These are phyloP conservation scores for Nitzschia sp. DNA, from an alignment of 108 stramenopile genomes.

Conservation along the genomic window DNA sequence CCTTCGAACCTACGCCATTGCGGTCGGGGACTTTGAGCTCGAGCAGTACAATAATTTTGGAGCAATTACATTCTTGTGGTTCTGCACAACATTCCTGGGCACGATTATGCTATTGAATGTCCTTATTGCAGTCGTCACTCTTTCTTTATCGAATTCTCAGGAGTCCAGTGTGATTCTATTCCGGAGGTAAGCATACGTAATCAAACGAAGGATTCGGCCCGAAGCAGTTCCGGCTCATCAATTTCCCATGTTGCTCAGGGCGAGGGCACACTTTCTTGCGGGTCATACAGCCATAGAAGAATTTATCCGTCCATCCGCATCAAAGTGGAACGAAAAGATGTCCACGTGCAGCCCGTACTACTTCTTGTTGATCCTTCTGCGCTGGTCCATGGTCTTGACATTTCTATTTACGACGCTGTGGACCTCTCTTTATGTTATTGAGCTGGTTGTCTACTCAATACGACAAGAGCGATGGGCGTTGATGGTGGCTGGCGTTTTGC, in stretches of 20 bases:
- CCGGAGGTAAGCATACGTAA: slow-evolving; percentile 12
- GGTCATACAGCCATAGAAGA: slow-evolving; percentile 5
- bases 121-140: slow-evolving; percentile 38
- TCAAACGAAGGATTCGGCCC: no score
- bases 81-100: slow-evolving; percentile 38
- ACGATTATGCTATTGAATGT: slow-evolving; percentile 48
- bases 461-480: background rate
- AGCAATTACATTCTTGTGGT: slow-evolving; percentile 19
- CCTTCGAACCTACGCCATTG: slow-evolving; percentile 12
- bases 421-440: background rate
- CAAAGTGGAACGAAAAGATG: background rate
- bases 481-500: background rate
- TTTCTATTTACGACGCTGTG: background rate
- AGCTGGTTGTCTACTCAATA: background rate
- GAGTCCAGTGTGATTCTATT: slow-evolving; percentile 6
- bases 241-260: background rate
- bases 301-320: slow-evolving; percentile 1
- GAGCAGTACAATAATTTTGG: slow-evolving; percentile 18
- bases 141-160: slow-evolving; percentile 3
- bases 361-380: background rate
- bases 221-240: no score
- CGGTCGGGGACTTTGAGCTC: slow-evolving; percentile 35
- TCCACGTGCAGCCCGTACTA: background rate
- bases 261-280: background rate
- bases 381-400: background rate